Conservation (phyloP, 2,329 filamentous ascomycete species). For the Venturiaceae sp. region DNA sequence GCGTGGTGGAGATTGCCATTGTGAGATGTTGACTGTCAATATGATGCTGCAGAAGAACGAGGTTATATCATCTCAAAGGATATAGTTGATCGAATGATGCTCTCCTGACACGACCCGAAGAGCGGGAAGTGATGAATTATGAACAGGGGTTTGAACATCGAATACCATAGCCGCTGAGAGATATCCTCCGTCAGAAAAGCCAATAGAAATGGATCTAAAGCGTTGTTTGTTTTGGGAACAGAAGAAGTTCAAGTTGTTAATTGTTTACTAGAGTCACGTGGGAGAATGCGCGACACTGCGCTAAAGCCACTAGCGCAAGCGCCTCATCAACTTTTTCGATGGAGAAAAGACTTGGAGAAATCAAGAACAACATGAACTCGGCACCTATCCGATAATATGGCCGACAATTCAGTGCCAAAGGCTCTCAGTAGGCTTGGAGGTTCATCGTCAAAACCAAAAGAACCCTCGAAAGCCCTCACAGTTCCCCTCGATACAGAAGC, state of each 20-base stretch:
- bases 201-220: too few relatives aligned
- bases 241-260: too few relatives aligned
- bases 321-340: too few relatives aligned
- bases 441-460: not conserved
- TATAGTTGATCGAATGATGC: not conserved
- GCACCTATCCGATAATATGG: not conserved
- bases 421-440: not conserved
- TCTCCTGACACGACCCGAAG: not conserved
- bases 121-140: not conserved
- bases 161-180: too few relatives aligned
- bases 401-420: not conserved
- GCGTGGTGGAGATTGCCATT: not conserved
- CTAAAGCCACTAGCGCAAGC: too few relatives aligned
- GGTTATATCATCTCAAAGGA: not conserved
- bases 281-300: too few relatives aligned
- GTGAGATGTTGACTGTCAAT: not conserved
- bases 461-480: not conserved
- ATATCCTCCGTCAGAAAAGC: too few relatives aligned
- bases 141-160: too few relatives aligned
- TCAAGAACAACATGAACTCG: not conserved
- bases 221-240: too few relatives aligned
- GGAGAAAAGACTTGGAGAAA: too few relatives aligned
- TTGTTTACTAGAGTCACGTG: too few relatives aligned
- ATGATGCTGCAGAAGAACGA: not conserved
- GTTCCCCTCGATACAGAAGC: constrained; percentile 1